Evolutionary conservation across 768 basidiomycete species (phyloP).

Genomic region (Terana coerulea): DNA sequence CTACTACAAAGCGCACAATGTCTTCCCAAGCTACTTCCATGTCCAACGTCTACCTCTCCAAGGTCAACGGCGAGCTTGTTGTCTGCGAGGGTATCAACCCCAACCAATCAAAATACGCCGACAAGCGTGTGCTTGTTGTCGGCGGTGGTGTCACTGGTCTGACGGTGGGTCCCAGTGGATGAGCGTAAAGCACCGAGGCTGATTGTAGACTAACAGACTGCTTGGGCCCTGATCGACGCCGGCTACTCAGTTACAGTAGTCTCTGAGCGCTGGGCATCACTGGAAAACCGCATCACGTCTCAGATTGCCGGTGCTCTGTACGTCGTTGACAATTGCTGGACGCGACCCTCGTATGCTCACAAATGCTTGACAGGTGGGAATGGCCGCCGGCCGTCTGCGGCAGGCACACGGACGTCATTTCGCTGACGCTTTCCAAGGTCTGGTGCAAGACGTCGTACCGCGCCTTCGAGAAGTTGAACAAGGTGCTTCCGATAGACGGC

Average conservation of each 20-base stretch:
- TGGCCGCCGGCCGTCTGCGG: constrained; percentile 38
- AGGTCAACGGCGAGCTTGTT: constrained; percentile 9
- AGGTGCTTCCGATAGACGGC: constrained; percentile 20
- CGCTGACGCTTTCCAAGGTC: constrained; percentile 29
- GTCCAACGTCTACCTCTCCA: constrained; percentile 11
- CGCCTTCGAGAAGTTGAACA: constrained; percentile 22
- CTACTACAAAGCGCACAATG: not conserved
- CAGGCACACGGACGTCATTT: constrained; percentile 32
- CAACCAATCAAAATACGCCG: not conserved
- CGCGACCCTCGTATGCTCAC: not conserved
- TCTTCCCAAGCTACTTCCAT: not conserved
- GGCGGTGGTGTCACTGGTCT: constrained; percentile 22
- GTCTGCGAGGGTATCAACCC: constrained; percentile 10
- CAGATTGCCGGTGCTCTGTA: constrained; percentile 24
- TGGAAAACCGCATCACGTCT: constrained; percentile 17
- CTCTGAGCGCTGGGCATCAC: constrained; percentile 19
- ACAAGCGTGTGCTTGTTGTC: constrained; percentile 15
- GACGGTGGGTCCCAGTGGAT: constrained; percentile 9
- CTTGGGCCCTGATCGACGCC: constrained; percentile 31
- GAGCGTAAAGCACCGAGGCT: not conserved
- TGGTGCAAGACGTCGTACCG: constrained; percentile 36
- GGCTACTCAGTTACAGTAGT: constrained; percentile 34
- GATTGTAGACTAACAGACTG: constrained; percentile 9
- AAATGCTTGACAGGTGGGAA: constrained; percentile 28
- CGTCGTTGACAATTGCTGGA: constrained; percentile 4